Evolutionary conservation across 148 eudicot species (phyloP), one percentile per base, ranked within the genome.

Genomic region (Camellia lanceoleosa): DNA sequence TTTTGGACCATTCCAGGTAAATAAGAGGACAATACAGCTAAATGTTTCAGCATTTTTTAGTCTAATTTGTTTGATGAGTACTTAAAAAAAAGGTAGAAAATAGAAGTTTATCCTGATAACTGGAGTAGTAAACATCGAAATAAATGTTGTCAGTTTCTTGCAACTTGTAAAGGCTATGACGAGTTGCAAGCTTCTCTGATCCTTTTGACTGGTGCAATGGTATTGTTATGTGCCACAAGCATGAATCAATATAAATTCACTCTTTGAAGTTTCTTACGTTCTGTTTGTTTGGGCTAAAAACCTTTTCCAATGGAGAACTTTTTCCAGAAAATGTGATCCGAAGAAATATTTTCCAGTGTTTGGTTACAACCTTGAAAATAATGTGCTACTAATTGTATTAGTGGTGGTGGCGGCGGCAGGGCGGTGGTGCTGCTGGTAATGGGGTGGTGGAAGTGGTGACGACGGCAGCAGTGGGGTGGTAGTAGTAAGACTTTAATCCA

Each of bases 1-100:
- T 70, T 96, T 94, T 70, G 99, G 97, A 78, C 98, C 98, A 51
- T 92, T 96, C 89, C 98, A 95, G 92, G 98, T 92, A 83, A 11
- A 58, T 6, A 19, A 11, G 12, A 71, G 56, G 56, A 60, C 20
- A 6, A 13, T 30, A 52, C 5, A 19, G 10, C 60, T 23, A 49
- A 47, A n/a, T 49, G 38, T 62, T 44, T 62, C 46, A 5, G 15
- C 43, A 58, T 79, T 69, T 7, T 30, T 58, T 8, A 77, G 81
- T 75, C 51, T 10, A 46, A n/a, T 73, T 71, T 58, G 42, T 54
- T 44, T 9, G 47, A 16, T 62, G 15, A 5, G 14, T 20, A 20
- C 5, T 51, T 72, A 3, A 72, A n/a, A 18, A 44, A 4, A 47
- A 2, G 10, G 9, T 0, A 23, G 10, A 63, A 20, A 6, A 20